Base-by-base conservation (phyloP, 257 asterid genomes). In the Cinchona pubescens region DNA sequence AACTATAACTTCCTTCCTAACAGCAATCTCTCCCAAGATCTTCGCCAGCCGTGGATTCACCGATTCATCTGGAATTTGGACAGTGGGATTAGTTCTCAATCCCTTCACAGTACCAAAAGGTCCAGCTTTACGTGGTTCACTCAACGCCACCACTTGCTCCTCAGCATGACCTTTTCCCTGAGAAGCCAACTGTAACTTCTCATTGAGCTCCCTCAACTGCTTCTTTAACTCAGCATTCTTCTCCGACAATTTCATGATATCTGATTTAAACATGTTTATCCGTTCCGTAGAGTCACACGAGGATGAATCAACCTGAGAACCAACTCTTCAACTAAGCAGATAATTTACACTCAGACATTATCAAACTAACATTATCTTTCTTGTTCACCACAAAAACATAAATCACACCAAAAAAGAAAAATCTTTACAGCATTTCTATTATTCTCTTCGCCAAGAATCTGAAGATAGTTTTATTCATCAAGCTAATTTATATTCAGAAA, bases 101-200 rank as follows among this genome's bases (percentile, higher is more conserved):
- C 84, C 85, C 86, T 92, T 92, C 37, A 90, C 92, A 10, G 95
- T 87, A 60, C 97, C 94, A 70, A 90, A 90, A 64, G 92, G 91
- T 16, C 92, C 96, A 29, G 90, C 91, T 81, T 90, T 91, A 63
- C 67, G 88, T 3, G 90, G 92, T 77, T 85, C 87, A 29, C 85
- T 70, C 73, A 82, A 46, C n/a, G 85, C 82, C 76, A 56, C 37
- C 69, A 77, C 29, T 79, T 85, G 94, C 81, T 85, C 86, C 27
- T 56, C 81, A 2, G 88, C 85, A 3, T 69, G 85, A 55, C 72
- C 88, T 35, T 83, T 84, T 32, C 85, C 86, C 79, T 77, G 89
- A 73, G 85, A 86, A 9, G 91, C 95, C 73, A 85, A 38, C 75
- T 80, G 80, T 45, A 90, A 62, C 37, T 88, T 91, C 45, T 83